Conservation (phyloP, 2,329 filamentous ascomycete species). For the Alternaria incomplexa region DNA sequence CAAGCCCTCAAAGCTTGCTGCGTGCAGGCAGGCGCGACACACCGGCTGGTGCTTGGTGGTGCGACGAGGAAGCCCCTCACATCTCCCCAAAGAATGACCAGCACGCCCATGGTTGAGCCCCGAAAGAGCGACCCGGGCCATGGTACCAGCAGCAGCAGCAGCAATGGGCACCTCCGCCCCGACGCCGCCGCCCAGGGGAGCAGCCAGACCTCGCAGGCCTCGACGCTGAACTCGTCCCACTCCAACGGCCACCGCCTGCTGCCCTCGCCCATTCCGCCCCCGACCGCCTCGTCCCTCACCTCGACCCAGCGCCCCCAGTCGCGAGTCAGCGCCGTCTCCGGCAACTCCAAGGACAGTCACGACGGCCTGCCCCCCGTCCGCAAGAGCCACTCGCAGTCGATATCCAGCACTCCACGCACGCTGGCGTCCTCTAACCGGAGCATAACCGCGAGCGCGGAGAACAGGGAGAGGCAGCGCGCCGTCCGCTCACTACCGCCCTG, state of each 20-base stretch:
- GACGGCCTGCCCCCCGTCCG: constrained; percentile 29
- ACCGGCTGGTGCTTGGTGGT: constrained; percentile 16
- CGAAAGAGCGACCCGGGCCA: constrained; percentile 31
- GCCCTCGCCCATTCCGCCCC: constrained; percentile 41
- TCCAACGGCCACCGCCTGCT: constrained; percentile 29
- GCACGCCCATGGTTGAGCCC: constrained; percentile 38
- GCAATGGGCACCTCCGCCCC: constrained; percentile 25
- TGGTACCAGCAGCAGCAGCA: not conserved
- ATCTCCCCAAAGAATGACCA: constrained; percentile 33
- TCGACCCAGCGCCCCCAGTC: constrained; percentile 42
- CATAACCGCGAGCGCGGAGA: constrained; percentile 34
- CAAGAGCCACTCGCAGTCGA: constrained; percentile 43
- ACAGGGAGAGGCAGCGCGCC: constrained; percentile 41
- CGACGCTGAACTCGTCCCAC: constrained; percentile 12
- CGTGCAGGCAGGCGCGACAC: constrained; percentile 18
- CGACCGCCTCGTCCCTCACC: constrained; percentile 36
- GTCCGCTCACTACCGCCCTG: constrained; percentile 48
- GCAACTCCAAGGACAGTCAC: constrained; percentile 31
- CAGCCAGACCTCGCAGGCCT: not conserved
- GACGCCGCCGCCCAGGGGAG: constrained; percentile 15
- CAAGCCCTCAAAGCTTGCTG: constrained; percentile 18
- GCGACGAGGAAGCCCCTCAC: constrained; percentile 28
- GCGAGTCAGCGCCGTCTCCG: constrained; percentile 37
- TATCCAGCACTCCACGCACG: constrained; percentile 46
- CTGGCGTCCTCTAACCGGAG: constrained; percentile 44